Percentiles rank a stretch among this genome's conserved stretches.
Evolutionary conservation across 1,139 yeast species (phyloP).

Genomic region (Yamadazyma buinensis): DNA sequence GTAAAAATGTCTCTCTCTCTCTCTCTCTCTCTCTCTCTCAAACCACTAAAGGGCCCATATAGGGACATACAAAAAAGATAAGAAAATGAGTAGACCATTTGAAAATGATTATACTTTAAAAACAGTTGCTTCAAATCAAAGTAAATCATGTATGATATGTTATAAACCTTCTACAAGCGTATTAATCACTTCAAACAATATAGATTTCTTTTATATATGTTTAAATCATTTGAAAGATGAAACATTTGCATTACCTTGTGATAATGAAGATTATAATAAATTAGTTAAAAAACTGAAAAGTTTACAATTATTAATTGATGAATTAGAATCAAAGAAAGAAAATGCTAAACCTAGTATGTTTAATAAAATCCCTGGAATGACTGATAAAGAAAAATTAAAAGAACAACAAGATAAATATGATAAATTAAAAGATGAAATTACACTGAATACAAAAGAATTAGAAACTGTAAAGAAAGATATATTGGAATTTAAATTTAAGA

Average conservation of each 20-base stretch:
- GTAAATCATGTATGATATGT: slow-evolving; percentile 64
- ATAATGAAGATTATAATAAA: slow-evolving; percentile 43
- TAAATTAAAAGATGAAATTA: slow-evolving; percentile 12
- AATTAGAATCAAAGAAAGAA: slow-evolving; percentile 23
- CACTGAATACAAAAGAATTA: slow-evolving; percentile 21
- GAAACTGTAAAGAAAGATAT: slow-evolving; percentile 18
- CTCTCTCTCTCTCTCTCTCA: too few relatives aligned
- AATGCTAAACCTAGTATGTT: slow-evolving; percentile 31
- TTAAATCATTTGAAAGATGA: slow-evolving; percentile 58
- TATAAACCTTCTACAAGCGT: slow-evolving; percentile 64
- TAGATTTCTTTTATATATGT: slow-evolving; percentile 71
- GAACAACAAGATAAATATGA: slow-evolving; percentile 15
- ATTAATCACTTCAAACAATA: slow-evolving; percentile 45
- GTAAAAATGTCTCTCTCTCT: too few relatives aligned
- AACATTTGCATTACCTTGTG: slow-evolving; percentile 55
- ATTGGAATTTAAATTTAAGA: slow-evolving; percentile 36
- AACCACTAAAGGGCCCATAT: neutral
- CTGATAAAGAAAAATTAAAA: slow-evolving; percentile 14
- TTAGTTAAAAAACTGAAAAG: slow-evolving; percentile 36
- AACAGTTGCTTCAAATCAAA: slow-evolving; percentile 52
- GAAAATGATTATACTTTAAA: slow-evolving; percentile 52
- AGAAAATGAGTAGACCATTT: slow-evolving; percentile 27
- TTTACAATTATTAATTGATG: slow-evolving; percentile 39
- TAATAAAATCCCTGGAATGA: slow-evolving; percentile 22
- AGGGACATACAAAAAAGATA: too few relatives aligned